Conservation (phyloP, 1,284 basidiomycete species). For the Malassezia equina region DNA sequence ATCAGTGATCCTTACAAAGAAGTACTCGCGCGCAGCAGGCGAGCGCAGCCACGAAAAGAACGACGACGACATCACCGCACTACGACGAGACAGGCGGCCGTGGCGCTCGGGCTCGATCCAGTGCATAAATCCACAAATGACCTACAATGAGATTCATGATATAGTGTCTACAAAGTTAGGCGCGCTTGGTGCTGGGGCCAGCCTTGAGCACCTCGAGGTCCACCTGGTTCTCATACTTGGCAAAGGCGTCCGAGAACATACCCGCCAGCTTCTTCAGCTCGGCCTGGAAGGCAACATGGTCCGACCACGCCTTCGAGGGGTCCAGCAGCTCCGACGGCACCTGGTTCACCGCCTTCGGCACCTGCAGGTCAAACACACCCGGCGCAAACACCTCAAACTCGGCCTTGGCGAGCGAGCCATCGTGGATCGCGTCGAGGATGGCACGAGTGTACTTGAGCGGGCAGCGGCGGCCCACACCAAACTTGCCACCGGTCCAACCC, state of each 20-base stretch:
- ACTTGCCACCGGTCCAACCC: conserved; percentile 94
- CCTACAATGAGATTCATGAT: no score
- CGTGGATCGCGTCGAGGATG: conserved; percentile 94
- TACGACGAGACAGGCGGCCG: not conserved
- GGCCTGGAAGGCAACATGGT: conserved; percentile 32
- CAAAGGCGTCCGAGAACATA: conserved; percentile 46
- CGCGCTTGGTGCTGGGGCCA: conserved; percentile 25
- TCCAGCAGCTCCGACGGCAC: conserved; percentile 39
- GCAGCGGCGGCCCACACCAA: conserved; percentile 55
- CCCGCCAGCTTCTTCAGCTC: conserved; percentile 46
- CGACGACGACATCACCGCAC: conserved; percentile 18
- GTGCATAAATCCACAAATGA: not conserved
- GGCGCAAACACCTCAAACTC: conserved; percentile 67
- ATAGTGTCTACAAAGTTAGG: not conserved
- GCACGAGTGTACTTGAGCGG: conserved; percentile 63
- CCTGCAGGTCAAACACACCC: conserved; percentile 39
- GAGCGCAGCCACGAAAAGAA: conserved; percentile 42
- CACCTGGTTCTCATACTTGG: conserved; percentile 43
- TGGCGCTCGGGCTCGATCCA: not conserved
- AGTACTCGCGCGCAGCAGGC: conserved; percentile 44
- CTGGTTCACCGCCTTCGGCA: conserved; percentile 32
- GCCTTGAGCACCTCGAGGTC: conserved; percentile 34
- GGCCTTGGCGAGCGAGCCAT: conserved; percentile 73
- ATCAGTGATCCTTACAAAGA: conserved; percentile 29
- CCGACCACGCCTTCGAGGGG: conserved; percentile 37